Evolutionary conservation across 345 rosid genomes (phyloP).

Genomic region (Hevea brasiliensis): DNA sequence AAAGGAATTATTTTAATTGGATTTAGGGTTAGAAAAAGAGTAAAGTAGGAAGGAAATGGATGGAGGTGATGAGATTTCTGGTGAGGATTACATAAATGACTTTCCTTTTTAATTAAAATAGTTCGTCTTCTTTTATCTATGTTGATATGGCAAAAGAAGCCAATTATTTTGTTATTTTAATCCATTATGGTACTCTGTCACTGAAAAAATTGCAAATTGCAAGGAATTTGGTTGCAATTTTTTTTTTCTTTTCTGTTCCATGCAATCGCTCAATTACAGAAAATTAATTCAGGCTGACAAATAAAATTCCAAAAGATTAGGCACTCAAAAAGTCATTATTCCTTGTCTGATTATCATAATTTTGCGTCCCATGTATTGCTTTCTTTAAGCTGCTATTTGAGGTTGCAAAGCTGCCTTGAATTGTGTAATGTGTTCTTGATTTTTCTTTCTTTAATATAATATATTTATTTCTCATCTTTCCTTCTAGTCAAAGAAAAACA

Average conservation of each 20-base stretch:
- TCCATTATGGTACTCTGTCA: too few relatives aligned
- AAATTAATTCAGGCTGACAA: neutral
- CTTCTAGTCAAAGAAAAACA: conserved; percentile 45
- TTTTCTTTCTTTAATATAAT: neutral
- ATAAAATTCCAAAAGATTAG: neutral
- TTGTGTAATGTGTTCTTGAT: neutral
- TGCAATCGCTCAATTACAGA: neutral
- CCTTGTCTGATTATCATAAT: neutral
- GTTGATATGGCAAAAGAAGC: too few relatives aligned
- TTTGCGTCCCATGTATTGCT: neutral
- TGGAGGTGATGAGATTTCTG: too few relatives aligned
- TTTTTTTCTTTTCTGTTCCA: neutral
- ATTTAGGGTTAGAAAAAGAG: too few relatives aligned
- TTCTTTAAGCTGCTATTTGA: neutral
- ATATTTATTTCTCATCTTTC: neutral
- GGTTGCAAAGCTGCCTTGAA: neutral
- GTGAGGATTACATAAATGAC: too few relatives aligned
- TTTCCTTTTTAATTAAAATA: too few relatives aligned
- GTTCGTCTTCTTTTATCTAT: too few relatives aligned
- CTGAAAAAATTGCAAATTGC: neutral
- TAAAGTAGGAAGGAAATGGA: too few relatives aligned
- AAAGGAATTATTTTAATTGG: too few relatives aligned
- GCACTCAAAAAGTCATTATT: neutral
- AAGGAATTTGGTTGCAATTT: neutral
- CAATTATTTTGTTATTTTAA: too few relatives aligned